A percentile compares a stretch with the other conserved stretches of the same genome.
These are phyloP conservation scores for Aspergillus egyptiacus DNA, from an alignment of 495 filamentous ascomycete genomes.

Conservation along the genomic window DNA sequence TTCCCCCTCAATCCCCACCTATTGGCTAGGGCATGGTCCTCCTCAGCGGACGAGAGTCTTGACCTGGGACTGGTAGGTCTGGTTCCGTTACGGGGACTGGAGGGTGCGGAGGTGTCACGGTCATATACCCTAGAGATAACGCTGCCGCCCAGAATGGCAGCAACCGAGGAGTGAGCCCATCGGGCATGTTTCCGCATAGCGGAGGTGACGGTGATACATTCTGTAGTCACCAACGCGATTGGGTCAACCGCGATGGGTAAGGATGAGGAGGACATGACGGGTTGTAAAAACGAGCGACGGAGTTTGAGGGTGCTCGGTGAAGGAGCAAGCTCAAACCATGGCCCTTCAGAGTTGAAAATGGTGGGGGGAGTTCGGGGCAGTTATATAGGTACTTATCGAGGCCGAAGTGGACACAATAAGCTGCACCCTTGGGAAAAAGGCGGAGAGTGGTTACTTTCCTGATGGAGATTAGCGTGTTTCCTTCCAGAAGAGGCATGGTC, in stretches of 20 bases:
- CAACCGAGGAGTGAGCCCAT: conserved; percentile 94
- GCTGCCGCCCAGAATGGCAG: conserved; percentile 85
- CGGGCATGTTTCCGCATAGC: conserved; percentile 97
- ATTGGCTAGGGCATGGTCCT: conserved; percentile 52
- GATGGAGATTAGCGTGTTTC: conserved; percentile 6
- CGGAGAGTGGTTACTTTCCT: conserved; percentile 11
- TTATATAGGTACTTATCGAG: background rate
- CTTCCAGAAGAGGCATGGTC: too few relatives aligned
- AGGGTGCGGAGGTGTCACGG: conserved; percentile 34
- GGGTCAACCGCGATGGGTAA: conserved; percentile 83
- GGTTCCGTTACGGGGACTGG: conserved; percentile 32
- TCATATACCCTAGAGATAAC: conserved; percentile 47
- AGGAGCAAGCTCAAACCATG: conserved; percentile 20
- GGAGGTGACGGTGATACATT: conserved; percentile 97
- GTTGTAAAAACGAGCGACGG: conserved; percentile 9
- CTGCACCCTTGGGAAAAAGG: conserved; percentile 4
- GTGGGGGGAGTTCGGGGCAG: background rate
- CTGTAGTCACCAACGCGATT: conserved; percentile 91
- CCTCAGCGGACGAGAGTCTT: conserved; percentile 25
- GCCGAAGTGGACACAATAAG: conserved; percentile 7
- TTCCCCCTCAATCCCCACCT: conserved; percentile 90
- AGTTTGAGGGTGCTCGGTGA: conserved; percentile 9
- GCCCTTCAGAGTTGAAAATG: conserved; percentile 6
- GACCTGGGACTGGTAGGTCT: conserved; percentile 17
- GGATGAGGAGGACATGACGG: conserved; percentile 19